Evolutionary conservation across 2,329 filamentous ascomycete genomes (phyloP).

Genomic region (Karstenula rhodostoma): DNA sequence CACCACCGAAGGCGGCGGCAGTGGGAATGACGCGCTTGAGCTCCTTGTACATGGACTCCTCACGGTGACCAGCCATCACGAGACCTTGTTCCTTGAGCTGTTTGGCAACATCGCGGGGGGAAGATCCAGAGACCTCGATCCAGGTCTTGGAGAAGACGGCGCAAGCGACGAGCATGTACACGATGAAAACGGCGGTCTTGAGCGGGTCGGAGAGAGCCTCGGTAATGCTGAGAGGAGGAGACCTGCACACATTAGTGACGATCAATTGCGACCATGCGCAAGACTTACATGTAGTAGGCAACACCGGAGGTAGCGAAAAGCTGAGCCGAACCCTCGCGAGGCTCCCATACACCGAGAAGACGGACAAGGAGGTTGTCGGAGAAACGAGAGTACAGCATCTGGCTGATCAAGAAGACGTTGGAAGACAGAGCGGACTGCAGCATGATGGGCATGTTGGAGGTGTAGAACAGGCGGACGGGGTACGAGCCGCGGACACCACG

Average conservation of each 20-base stretch:
- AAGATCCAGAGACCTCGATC: slow-evolving; percentile 99
- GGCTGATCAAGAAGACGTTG: slow-evolving; percentile 98
- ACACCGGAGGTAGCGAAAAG: slow-evolving; percentile 92
- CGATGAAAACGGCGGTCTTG: slow-evolving; percentile 93
- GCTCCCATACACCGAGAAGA: slow-evolving; percentile 98
- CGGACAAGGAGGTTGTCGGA: slow-evolving; percentile 98
- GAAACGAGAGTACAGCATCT: slow-evolving; percentile 99
- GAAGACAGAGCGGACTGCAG: slow-evolving; percentile 97
- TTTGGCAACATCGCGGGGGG: slow-evolving; percentile 97
- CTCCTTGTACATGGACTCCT: slow-evolving; percentile 99
- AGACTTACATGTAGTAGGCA: slow-evolving; percentile 88
- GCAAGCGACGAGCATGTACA: slow-evolving; percentile 97
- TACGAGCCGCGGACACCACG: slow-evolving; percentile 98
- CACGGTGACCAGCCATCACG: slow-evolving; percentile 98
- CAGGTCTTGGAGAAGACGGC: slow-evolving; percentile 99
- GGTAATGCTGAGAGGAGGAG: slow-evolving; percentile 94
- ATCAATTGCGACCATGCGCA: background rate
- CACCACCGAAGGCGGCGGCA: slow-evolving; percentile 96
- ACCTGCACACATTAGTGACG: slow-evolving; percentile 52
- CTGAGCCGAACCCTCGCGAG: slow-evolving; percentile 93
- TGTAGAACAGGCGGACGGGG: slow-evolving; percentile 99
- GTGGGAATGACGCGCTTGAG: slow-evolving; percentile 99
- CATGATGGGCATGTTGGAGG: slow-evolving; percentile 99
- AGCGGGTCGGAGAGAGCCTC: slow-evolving; percentile 96
- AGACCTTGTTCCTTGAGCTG: slow-evolving; percentile 99